Evolutionary conservation across 176 grass and related monocot genomes (phyloP).

Genomic region (Carex pumila): DNA sequence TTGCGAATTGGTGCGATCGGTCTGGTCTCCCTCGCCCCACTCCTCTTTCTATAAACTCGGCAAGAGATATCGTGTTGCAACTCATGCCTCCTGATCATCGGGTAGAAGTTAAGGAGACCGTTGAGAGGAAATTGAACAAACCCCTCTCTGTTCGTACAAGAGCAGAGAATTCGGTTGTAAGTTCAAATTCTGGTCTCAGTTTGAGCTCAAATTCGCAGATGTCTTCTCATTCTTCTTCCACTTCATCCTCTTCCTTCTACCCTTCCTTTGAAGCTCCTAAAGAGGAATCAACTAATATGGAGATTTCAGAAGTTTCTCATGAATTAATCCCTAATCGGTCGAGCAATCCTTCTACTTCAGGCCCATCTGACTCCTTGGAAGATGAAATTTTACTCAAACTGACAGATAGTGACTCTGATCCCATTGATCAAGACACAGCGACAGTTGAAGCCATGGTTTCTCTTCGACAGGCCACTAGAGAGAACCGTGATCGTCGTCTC

Average conservation of each 20-base stretch:
- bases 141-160: conserved; percentile 1
- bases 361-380: conserved; percentile 12
- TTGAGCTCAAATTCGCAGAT: conserved; percentile 12
- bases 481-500: conserved; percentile 18
- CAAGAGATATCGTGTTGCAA: conserved; percentile 10
- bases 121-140: conserved; percentile 6
- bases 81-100: conserved; percentile 12
- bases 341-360: background rate
- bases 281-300: background rate
- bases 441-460: conserved; percentile 10
- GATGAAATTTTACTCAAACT: conserved; percentile 28
- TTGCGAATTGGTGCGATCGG: conserved; percentile 36
- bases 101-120: background rate
- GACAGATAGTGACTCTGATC: conserved; percentile 6
- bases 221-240: conserved; percentile 1
- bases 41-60: conserved; percentile 19
- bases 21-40: conserved; percentile 14
- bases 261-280: conserved; percentile 14
- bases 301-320: background rate
- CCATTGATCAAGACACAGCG: conserved; percentile 7
- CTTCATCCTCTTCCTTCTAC: conserved; percentile 5
- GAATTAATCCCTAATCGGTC: background rate
- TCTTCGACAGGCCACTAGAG: conserved; percentile 26
- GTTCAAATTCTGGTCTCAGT: conserved; percentile 14
- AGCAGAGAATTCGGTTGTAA: background rate